These are phyloP conservation scores for Chrysosphaeria jannelii DNA, from an alignment of 2,329 filamentous ascomycete genomes.

Conservation along the genomic window DNA sequence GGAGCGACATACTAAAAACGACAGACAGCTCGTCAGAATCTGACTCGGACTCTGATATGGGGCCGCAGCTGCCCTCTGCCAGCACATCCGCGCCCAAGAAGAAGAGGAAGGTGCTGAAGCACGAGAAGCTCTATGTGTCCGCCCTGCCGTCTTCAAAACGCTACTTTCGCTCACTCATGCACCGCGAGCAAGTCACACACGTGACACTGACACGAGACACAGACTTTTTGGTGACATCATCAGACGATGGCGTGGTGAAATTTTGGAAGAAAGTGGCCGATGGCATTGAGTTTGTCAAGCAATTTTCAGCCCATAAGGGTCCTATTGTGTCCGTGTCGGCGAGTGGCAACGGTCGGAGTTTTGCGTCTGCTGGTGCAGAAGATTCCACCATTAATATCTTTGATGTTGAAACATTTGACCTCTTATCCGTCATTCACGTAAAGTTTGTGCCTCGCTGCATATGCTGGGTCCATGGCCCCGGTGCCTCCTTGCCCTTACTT, in stretches of 20 bases:
- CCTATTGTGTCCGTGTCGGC: constrained; percentile 62
- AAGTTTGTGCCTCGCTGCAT: constrained; percentile 47
- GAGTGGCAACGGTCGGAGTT: constrained; percentile 74
- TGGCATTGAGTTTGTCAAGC: constrained; percentile 91
- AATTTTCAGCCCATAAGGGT: constrained; percentile 72
- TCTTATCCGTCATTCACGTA: constrained; percentile 55
- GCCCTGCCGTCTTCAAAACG: constrained; percentile 54
- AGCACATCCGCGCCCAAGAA: constrained; percentile 44
- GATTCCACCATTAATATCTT: constrained; percentile 62
- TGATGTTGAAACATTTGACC: constrained; percentile 61
- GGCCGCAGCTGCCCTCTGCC: constrained; percentile 58
- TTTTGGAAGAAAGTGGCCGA: constrained; percentile 94
- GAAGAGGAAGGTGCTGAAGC: constrained; percentile 68
- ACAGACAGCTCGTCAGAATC: no score
- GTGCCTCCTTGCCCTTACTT: constrained; percentile 62
- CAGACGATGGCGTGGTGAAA: constrained; percentile 84
- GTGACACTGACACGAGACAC: constrained; percentile 69
- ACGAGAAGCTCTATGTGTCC: constrained; percentile 84
- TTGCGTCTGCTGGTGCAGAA: constrained; percentile 47
- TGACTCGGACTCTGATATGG: constrained; percentile 56
- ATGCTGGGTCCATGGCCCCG: constrained; percentile 75
- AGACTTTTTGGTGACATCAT: constrained; percentile 86
- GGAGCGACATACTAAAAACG: no score
- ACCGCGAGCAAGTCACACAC: constrained; percentile 79
- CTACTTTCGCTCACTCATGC: constrained; percentile 94